phyloP scores from a whole-genome alignment of 192 early-diverging fungal species.

The Geranomyces variabilis region DNA sequence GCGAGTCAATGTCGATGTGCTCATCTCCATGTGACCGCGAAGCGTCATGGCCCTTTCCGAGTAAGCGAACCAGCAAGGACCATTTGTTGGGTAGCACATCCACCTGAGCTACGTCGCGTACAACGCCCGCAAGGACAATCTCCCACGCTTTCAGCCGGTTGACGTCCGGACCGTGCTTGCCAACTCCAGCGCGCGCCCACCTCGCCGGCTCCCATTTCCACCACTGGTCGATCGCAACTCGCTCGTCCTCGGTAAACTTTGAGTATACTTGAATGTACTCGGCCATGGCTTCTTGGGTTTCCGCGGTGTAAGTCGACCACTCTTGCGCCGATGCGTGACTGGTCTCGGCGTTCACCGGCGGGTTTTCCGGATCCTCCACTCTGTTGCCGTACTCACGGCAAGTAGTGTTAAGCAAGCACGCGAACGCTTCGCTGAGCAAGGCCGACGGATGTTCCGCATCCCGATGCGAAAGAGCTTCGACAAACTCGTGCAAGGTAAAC shows the following conservation, averaged over 20 bases:
- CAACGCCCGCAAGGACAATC: constrained; percentile 51
- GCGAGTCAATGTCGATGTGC: not conserved
- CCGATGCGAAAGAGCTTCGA: constrained; percentile 54
- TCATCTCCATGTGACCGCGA: constrained; percentile 8
- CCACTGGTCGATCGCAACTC: constrained; percentile 52
- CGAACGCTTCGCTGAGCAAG: constrained; percentile 44
- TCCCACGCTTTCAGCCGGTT: constrained; percentile 52
- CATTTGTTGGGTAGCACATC: constrained; percentile 35
- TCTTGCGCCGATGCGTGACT: not conserved
- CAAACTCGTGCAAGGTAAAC: constrained; percentile 80
- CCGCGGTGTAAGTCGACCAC: not conserved
- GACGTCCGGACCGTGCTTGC: constrained; percentile 4
- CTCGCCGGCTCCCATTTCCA: constrained; percentile 54
- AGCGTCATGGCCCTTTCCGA: constrained; percentile 16
- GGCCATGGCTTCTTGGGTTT: constrained; percentile 18
- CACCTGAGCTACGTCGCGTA: constrained; percentile 40
- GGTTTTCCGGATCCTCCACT: constrained; percentile 16
- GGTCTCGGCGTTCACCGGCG: not conserved
- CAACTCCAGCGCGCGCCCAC: constrained; percentile 26
- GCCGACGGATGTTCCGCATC: constrained; percentile 9
- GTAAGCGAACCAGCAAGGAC: constrained; percentile 27
- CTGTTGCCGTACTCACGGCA: constrained; percentile 46
- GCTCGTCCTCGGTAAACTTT: constrained; percentile 40
- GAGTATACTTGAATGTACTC: constrained; percentile 26
- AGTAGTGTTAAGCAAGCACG: constrained; percentile 50